These are phyloP conservation scores for Monocercomonoides exilis DNA, from an alignment of 78 protist genomes.

Conservation along the genomic window DNA sequence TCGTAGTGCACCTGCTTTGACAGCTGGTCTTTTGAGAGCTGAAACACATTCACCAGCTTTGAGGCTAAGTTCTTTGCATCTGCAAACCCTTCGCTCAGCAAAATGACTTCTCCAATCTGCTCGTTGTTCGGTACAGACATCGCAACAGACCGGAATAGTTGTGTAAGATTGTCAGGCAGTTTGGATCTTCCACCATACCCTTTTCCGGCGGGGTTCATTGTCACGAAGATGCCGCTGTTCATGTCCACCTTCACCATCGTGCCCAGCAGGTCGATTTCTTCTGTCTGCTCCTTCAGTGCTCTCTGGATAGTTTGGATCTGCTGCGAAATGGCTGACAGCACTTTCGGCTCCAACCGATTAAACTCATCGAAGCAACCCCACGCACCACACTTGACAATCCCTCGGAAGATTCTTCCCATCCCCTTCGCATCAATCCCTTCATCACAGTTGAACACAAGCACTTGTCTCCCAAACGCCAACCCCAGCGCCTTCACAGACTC, in stretches of 20 bases:
- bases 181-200: conserved; percentile 78
- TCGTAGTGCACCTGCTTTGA: conserved; percentile 76
- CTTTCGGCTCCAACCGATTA: conserved; percentile 63
- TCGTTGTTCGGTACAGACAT: conserved; percentile 70
- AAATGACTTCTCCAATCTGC: conserved; percentile 67
- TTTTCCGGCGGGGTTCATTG: conserved; percentile 79
- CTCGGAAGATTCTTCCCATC: conserved; percentile 79
- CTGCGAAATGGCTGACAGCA: conserved; percentile 72
- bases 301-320: conserved; percentile 78
- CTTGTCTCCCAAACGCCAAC: conserved; percentile 51
- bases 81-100: conserved; percentile 63
- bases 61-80: conserved; percentile 45
- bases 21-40: conserved; percentile 55
- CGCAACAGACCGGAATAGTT: conserved; percentile 77
- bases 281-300: conserved; percentile 33
- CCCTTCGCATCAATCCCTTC: conserved; percentile 76
- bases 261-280: conserved; percentile 39
- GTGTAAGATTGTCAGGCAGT: conserved; percentile 81
- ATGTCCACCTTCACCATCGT: conserved; percentile 34
- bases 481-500: conserved; percentile 85
- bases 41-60: conserved; percentile 55
- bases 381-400: conserved; percentile 81
- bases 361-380: conserved; percentile 78
- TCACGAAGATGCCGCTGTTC: conserved; percentile 71
- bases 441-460: conserved; percentile 85